phyloP scores from a whole-genome alignment of 2,329 filamentous ascomycete species.

The Ophiocordyceps unilateralis region DNA sequence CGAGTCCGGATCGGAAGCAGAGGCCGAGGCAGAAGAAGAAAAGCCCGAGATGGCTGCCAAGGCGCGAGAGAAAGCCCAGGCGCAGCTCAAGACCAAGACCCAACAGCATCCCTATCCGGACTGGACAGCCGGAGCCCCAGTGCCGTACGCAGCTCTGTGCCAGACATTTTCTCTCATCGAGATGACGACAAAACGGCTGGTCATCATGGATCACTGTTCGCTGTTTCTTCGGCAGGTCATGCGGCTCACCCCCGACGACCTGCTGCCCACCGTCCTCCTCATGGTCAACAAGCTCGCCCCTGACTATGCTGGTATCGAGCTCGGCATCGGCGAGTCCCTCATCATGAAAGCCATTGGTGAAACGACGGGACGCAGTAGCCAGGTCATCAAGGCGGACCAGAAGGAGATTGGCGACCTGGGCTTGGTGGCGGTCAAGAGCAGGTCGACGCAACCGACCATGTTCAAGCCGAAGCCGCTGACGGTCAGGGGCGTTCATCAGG shows the following conservation, averaged over 20 bases:
- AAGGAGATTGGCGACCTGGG: constrained; percentile 93
- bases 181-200: constrained; percentile 78
- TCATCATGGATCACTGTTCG: constrained; percentile 79
- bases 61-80: constrained; percentile 64
- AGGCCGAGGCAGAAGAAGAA: constrained; percentile 36
- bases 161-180: constrained; percentile 90
- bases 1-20: constrained; percentile 21
- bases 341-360: constrained; percentile 99
- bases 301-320: constrained; percentile 88
- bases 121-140: constrained; percentile 76
- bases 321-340: constrained; percentile 94
- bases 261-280: constrained; percentile 74
- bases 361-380: constrained; percentile 71
- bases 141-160: constrained; percentile 88
- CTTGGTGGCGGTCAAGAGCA: constrained; percentile 85
- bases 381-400: constrained; percentile 87
- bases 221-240: constrained; percentile 89
- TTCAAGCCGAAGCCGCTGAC: constrained; percentile 92
- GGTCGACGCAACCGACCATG: constrained; percentile 92
- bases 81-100: constrained; percentile 46
- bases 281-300: constrained; percentile 98
- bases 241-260: constrained; percentile 70
- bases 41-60: constrained; percentile 59
- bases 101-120: constrained; percentile 76
- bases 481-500: constrained; percentile 70